Evolutionary conservation across 768 basidiomycete genomes (phyloP).

Genomic region (Gyrodon lividus): DNA sequence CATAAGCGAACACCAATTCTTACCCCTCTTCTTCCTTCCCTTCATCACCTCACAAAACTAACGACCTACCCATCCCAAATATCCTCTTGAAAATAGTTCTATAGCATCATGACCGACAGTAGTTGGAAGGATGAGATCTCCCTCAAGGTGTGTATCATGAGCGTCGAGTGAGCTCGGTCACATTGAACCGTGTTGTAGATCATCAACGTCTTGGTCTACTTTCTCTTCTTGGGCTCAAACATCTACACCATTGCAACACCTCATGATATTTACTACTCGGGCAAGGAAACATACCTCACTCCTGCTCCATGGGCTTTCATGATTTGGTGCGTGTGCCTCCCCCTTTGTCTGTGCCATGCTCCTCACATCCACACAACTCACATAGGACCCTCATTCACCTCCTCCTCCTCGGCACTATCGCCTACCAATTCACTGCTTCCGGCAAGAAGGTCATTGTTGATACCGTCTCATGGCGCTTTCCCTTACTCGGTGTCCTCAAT

Average conservation of each 20-base stretch:
- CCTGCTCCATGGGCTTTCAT: slow-evolving; percentile 93
- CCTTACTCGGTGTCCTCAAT: slow-evolving; percentile 83
- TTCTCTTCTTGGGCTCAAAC: slow-evolving; percentile 87
- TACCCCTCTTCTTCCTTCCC: slow-evolving; percentile 22
- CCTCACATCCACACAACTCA: slow-evolving; percentile 18
- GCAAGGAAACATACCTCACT: slow-evolving; percentile 89
- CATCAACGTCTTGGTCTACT: slow-evolving; percentile 78
- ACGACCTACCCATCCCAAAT: neutral
- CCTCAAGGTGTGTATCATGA: slow-evolving; percentile 58
- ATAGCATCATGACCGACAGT: slow-evolving; percentile 48
- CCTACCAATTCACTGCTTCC: slow-evolving; percentile 81
- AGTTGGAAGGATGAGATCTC: slow-evolving; percentile 76
- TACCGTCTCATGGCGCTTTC: slow-evolving; percentile 89
- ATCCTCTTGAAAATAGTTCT: neutral
- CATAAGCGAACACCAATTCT: slow-evolving; percentile 23
- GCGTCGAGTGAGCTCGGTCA: neutral
- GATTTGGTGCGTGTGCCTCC: slow-evolving; percentile 61
- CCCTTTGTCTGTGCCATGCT: neutral
- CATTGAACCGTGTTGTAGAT: slow-evolving; percentile 40
- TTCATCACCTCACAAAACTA: slow-evolving; percentile 4
- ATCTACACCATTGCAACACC: slow-evolving; percentile 83
- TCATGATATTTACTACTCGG: slow-evolving; percentile 63
- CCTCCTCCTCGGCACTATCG: slow-evolving; percentile 84
- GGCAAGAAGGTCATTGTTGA: slow-evolving; percentile 84
- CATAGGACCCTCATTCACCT: slow-evolving; percentile 83